These are phyloP conservation scores for Ceratopteris richardii DNA, from an alignment of 75 land plant species.

Conservation along the genomic window DNA sequence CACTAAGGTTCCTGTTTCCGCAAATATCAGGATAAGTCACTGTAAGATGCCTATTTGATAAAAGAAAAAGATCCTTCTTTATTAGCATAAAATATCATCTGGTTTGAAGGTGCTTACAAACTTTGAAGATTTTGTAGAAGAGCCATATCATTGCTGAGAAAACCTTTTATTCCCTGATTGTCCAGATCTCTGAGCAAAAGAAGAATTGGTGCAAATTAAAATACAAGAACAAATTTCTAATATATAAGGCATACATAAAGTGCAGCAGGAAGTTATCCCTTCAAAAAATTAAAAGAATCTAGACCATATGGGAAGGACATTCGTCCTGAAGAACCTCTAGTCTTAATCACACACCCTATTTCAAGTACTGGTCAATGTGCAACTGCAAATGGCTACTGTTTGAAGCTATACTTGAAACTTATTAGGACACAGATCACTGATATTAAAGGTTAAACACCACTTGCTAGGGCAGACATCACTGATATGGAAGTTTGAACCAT, in stretches of 20 bases:
- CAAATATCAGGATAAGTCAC: background rate
- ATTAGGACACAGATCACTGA: too few relatives aligned
- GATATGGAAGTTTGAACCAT: too few relatives aligned
- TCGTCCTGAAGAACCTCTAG: too few relatives aligned
- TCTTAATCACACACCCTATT: too few relatives aligned
- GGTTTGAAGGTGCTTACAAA: slow-evolving; percentile 69
- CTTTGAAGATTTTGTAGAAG: slow-evolving; percentile 48
- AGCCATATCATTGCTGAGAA: slow-evolving; percentile 52
- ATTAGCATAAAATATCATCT: too few relatives aligned
- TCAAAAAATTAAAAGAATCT: background rate
- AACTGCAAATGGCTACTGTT: too few relatives aligned
- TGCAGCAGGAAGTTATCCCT: background rate
- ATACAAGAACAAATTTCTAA: background rate
- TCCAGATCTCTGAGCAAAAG: slow-evolving; percentile 66
- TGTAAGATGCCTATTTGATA: background rate
- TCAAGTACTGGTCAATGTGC: too few relatives aligned
- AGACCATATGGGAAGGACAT: too few relatives aligned
- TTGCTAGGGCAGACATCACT: too few relatives aligned
- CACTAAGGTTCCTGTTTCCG: slow-evolving; percentile 79
- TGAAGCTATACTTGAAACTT: too few relatives aligned
- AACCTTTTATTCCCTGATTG: slow-evolving; percentile 80
- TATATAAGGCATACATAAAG: background rate
- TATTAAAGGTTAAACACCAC: too few relatives aligned
- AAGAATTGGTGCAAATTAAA: background rate
- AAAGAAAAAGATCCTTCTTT: background rate